Evolutionary conservation across 768 basidiomycete genomes (phyloP).

Genomic region (Crepidotus variabilis): DNA sequence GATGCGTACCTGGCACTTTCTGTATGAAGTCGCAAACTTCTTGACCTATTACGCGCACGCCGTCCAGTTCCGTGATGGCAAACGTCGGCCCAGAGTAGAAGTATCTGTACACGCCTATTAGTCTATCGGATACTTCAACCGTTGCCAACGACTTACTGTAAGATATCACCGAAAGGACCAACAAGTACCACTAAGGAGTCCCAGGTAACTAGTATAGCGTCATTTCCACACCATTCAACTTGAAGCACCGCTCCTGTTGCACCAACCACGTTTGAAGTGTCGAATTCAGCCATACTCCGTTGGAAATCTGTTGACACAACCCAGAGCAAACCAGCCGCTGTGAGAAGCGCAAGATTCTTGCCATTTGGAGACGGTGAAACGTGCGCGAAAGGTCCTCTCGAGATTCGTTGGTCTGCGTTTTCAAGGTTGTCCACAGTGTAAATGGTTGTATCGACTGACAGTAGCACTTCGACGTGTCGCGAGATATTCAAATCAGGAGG

Average conservation of each 20-base stretch:
- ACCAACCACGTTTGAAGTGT: slow-evolving; percentile 53
- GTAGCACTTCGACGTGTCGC: slow-evolving; percentile 84
- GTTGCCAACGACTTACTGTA: slow-evolving; percentile 56
- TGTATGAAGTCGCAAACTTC: slow-evolving; percentile 86
- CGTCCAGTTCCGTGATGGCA: slow-evolving; percentile 85
- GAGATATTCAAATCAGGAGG: slow-evolving; percentile 88
- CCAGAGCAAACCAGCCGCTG: slow-evolving; percentile 70
- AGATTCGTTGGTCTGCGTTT: slow-evolving; percentile 80
- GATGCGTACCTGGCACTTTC: slow-evolving; percentile 76
- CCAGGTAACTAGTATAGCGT: slow-evolving; percentile 90
- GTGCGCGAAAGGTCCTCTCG: slow-evolving; percentile 84
- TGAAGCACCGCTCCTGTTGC: slow-evolving; percentile 60
- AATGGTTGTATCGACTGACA: slow-evolving; percentile 80
- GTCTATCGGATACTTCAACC: background rate
- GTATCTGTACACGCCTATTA: slow-evolving; percentile 47
- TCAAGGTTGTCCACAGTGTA: slow-evolving; percentile 87
- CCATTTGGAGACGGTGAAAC: slow-evolving; percentile 92
- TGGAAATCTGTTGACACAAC: slow-evolving; percentile 96
- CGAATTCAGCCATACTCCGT: slow-evolving; percentile 83
- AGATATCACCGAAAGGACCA: slow-evolving; percentile 86
- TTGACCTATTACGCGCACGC: slow-evolving; percentile 78
- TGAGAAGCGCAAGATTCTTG: slow-evolving; percentile 83
- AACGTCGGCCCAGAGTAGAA: slow-evolving; percentile 73
- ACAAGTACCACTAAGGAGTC: slow-evolving; percentile 72
- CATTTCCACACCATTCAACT: slow-evolving; percentile 95